phyloP scores from a whole-genome alignment of 768 basidiomycete species.

The Lyophyllum semitale region DNA sequence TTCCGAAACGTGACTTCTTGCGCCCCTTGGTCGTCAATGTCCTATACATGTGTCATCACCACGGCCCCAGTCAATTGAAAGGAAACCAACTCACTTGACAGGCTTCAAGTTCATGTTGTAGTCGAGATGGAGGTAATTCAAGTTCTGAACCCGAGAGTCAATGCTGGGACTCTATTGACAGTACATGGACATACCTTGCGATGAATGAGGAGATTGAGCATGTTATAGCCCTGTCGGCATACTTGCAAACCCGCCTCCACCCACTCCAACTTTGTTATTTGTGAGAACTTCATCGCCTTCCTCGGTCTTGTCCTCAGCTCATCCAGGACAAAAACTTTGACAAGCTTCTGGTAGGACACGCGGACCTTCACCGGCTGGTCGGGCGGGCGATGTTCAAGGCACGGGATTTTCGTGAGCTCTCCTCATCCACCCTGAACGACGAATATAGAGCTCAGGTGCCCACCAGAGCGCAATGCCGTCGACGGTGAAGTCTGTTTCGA shows the following conservation, averaged over 20 bases:
- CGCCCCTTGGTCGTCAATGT: too few relatives aligned
- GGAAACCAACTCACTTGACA: too few relatives aligned
- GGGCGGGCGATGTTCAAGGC: constrained; percentile 96
- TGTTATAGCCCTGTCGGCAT: constrained; percentile 97
- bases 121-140: constrained; percentile 91
- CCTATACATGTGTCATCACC: too few relatives aligned
- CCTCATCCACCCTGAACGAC: too few relatives aligned
- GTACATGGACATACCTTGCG: constrained; percentile 29
- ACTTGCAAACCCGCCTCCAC: constrained; percentile 99
- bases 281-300: constrained; percentile 99
- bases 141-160: constrained; percentile 50
- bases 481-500: constrained; percentile 90
- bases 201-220: too few relatives aligned
- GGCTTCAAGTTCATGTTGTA: too few relatives aligned
- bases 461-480: constrained; percentile 98
- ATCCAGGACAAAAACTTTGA: constrained; percentile 95
- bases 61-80: too few relatives aligned
- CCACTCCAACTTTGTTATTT: constrained; percentile 97
- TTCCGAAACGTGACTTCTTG: too few relatives aligned
- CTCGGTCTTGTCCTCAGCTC: constrained; percentile 86
- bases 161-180: not conserved
- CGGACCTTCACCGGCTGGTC: constrained; percentile 96
- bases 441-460: constrained; percentile 95
- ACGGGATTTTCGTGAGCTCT: constrained; percentile 98
- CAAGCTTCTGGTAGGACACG: constrained; percentile 97